A percentile compares a stretch with the other conserved stretches of the same genome.
phyloP scores from a whole-genome alignment of 371 early-diverging fungal species.

The Choanephora cucurbitarum region DNA sequence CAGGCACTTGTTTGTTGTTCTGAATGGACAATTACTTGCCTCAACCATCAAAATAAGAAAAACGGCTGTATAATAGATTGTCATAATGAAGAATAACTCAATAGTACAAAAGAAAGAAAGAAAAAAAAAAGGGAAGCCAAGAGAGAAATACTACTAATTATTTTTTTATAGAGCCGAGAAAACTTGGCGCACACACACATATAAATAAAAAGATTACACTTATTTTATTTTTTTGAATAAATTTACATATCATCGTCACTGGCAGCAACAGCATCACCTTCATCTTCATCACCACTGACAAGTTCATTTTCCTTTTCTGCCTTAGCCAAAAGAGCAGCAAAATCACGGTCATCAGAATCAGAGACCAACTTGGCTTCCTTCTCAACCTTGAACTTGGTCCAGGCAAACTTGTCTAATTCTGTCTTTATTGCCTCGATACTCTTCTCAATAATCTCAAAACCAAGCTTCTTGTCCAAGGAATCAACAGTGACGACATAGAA shows the following conservation, averaged over 20 bases:
- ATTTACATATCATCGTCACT: slow-evolving; percentile 58
- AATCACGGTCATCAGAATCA: slow-evolving; percentile 94
- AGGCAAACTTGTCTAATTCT: slow-evolving; percentile 65
- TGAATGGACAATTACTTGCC: slow-evolving; percentile 25
- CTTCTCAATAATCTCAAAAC: slow-evolving; percentile 88
- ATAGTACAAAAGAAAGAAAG: not conserved
- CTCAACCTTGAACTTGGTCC: slow-evolving; percentile 69
- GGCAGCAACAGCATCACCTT: slow-evolving; percentile 70
- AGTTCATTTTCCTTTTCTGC: slow-evolving; percentile 95
- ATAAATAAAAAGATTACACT: not conserved
- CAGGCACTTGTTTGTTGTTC: not conserved
- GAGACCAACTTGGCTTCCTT: slow-evolving; percentile 92
- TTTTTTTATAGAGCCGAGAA: not conserved
- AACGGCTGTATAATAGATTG: slow-evolving; percentile 48
- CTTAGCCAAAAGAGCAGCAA: slow-evolving; percentile 89
- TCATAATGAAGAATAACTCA: slow-evolving; percentile 39
- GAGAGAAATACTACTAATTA: too few relatives aligned
- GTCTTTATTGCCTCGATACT: slow-evolving; percentile 86
- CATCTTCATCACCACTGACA: slow-evolving; percentile 91
- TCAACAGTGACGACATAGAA: slow-evolving; percentile 93
- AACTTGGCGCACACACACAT: not conserved
- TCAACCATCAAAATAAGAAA: slow-evolving; percentile 47
- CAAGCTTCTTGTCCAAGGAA: slow-evolving; percentile 84
- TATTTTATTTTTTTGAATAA: slow-evolving; percentile 6
- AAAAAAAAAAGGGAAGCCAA: slow-evolving; percentile 9